These are phyloP conservation scores for Hanseniaspora hatyaiensis DNA, from an alignment of 805 yeast genomes.

Conservation along the genomic window DNA sequence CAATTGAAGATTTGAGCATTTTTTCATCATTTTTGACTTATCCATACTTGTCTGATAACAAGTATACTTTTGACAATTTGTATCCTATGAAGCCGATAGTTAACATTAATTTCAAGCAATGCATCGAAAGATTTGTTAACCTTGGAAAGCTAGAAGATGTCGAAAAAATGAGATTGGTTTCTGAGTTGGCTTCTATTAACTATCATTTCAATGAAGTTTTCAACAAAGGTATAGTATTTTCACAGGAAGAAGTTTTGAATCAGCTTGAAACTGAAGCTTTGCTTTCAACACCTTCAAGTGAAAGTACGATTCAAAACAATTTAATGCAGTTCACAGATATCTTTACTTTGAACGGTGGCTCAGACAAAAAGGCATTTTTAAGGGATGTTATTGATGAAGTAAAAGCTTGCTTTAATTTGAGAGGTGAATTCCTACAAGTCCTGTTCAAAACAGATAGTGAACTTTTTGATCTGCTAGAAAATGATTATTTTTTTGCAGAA, in stretches of 20 bases:
- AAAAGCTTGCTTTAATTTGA: constrained; percentile 14
- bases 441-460: constrained; percentile 11
- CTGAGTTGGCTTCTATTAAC: constrained; percentile 11
- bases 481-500: constrained; percentile 14
- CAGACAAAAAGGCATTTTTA: not conserved
- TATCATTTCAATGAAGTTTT: constrained; percentile 15
- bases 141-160: not conserved
- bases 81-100: constrained; percentile 11
- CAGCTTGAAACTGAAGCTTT: not conserved
- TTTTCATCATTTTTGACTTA: constrained; percentile 12
- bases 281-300: no score
- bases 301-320: not conserved
- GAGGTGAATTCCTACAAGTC: constrained; percentile 14
- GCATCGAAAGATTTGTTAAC: constrained; percentile 10
- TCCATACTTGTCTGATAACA: constrained; percentile 11
- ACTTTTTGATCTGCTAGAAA: constrained; percentile 6
- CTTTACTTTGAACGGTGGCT: not conserved
- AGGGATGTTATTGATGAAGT: constrained; percentile 10
- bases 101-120: constrained; percentile 9
- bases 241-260: constrained; percentile 2
- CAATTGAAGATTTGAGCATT: constrained; percentile 1
- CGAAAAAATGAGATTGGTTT: constrained; percentile 3
- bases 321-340: not conserved
- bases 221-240: constrained; percentile 12
- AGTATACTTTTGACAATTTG: constrained; percentile 7